Percentiles rank a stretch among this genome's conserved stretches.
Evolutionary conservation across 2,329 filamentous ascomycete species (phyloP).

Genomic region (Aspergillus sp.): DNA sequence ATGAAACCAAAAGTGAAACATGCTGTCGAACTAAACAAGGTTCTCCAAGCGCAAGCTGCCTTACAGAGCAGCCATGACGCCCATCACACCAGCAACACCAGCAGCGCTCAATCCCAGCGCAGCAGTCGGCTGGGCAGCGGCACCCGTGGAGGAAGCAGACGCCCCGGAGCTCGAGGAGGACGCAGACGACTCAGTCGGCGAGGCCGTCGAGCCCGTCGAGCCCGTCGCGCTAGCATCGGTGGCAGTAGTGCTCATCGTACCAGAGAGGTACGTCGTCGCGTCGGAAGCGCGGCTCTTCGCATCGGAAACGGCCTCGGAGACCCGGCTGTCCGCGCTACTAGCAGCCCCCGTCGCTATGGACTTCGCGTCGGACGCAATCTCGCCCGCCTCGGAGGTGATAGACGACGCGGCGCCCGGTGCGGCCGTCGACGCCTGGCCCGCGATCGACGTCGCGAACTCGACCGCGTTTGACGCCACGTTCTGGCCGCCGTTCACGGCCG

Average conservation of each 20-base stretch:
- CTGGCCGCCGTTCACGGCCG: slow-evolving; percentile 8
- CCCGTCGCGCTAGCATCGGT: neutral
- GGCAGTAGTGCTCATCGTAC: neutral
- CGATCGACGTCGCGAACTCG: slow-evolving; percentile 11
- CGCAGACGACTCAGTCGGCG: slow-evolving; percentile 4
- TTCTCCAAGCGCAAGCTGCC: too few relatives aligned
- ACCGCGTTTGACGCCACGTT: slow-evolving; percentile 8
- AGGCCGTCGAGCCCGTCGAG: neutral
- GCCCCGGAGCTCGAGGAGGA: slow-evolving; percentile 1
- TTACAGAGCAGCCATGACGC: slow-evolving; percentile 23
- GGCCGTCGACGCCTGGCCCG: slow-evolving; percentile 7
- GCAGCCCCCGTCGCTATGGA: slow-evolving; percentile 6
- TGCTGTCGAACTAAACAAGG: neutral
- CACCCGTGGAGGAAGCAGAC: slow-evolving; percentile 9
- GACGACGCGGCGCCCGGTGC: slow-evolving; percentile 9
- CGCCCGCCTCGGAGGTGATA: slow-evolving; percentile 10
- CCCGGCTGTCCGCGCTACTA: slow-evolving; percentile 3
- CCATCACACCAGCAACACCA: slow-evolving; percentile 19
- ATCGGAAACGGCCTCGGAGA: slow-evolving; percentile 9
- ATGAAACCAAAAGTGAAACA: slow-evolving; percentile 1
- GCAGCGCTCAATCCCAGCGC: slow-evolving; percentile 10
- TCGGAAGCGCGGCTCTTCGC: neutral
- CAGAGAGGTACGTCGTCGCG: neutral
- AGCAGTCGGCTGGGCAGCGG: slow-evolving; percentile 13
- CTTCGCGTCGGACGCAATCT: slow-evolving; percentile 6